Evolutionary conservation across 2,329 filamentous ascomycete genomes (phyloP).

Genomic region (Hawksworthiomyces lignivorus): DNA sequence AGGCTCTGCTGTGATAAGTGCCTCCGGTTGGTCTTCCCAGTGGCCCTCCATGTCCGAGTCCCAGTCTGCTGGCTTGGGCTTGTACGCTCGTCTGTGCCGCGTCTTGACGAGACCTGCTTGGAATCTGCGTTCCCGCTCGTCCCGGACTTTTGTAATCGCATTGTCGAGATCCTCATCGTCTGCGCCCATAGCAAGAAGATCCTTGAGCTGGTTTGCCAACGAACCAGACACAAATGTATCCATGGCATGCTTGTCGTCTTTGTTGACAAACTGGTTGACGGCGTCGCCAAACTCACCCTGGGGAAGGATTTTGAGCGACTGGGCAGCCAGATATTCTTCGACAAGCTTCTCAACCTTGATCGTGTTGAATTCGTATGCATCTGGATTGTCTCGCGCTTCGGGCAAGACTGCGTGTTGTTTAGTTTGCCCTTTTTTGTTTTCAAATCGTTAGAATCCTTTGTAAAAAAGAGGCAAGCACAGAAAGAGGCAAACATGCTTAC

Average conservation of each 20-base stretch:
- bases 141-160: constrained; percentile 66
- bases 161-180: constrained; percentile 66
- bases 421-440: constrained; percentile 28
- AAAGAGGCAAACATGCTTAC: constrained; percentile 24
- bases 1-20: constrained; percentile 35
- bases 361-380: constrained; percentile 54
- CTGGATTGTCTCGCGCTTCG: constrained; percentile 54
- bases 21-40: constrained; percentile 75
- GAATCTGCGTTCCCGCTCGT: constrained; percentile 64
- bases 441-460: not conserved
- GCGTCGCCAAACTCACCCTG: constrained; percentile 91
- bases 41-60: constrained; percentile 82
- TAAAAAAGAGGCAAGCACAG: not conserved
- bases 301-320: constrained; percentile 86
- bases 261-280: constrained; percentile 85
- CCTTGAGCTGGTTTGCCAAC: constrained; percentile 60
- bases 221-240: constrained; percentile 70
- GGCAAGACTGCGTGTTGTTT: constrained; percentile 51
- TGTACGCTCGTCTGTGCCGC: constrained; percentile 45
- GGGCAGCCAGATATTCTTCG: constrained; percentile 74
- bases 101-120: constrained; percentile 50
- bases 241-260: constrained; percentile 92
- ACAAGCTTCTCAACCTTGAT: constrained; percentile 87
- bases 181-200: constrained; percentile 59
- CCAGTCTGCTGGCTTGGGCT: constrained; percentile 73